Conservation (phyloP, 257 asterid species). For the Ilex aquifolium region DNA sequence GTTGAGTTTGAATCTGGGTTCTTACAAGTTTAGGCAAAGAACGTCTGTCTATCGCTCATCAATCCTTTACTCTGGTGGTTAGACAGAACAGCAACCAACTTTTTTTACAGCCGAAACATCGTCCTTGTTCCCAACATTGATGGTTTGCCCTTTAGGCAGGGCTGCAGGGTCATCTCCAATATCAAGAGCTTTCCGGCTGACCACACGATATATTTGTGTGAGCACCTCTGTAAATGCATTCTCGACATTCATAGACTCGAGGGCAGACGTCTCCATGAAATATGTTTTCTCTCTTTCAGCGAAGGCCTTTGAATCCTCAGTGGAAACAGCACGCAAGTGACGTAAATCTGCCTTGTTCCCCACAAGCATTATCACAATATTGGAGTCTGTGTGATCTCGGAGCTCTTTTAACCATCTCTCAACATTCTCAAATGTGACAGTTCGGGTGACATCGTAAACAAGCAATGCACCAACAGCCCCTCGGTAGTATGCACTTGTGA, state of each 20-base stretch:
- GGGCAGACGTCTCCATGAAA: constrained; percentile 29
- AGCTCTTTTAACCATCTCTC: constrained; percentile 31
- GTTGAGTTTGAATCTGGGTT: neutral
- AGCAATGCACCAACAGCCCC: constrained; percentile 29
- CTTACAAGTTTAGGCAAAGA: neutral
- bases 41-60: neutral
- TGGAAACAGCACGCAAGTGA: constrained; percentile 27
- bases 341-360: constrained; percentile 32
- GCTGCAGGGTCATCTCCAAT: constrained; percentile 24
- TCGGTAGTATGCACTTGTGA: constrained; percentile 31
- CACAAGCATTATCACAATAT: constrained; percentile 26
- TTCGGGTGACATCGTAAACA: constrained; percentile 26
- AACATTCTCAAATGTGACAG: constrained; percentile 26
- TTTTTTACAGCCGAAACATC: constrained; percentile 25
- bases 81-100: constrained; percentile 23
- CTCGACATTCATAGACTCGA: constrained; percentile 25
- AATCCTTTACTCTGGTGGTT: neutral
- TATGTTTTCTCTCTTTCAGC: constrained; percentile 26
- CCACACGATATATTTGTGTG: constrained; percentile 24
- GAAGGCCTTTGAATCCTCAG: constrained; percentile 23
- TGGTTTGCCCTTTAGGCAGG: constrained; percentile 27
- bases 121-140: constrained; percentile 22
- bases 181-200: constrained; percentile 27
- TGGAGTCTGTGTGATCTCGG: constrained; percentile 27
- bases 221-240: constrained; percentile 26